These are phyloP conservation scores for Massospora cicadina DNA, from an alignment of 371 early-diverging fungal genomes.

Conservation along the genomic window DNA sequence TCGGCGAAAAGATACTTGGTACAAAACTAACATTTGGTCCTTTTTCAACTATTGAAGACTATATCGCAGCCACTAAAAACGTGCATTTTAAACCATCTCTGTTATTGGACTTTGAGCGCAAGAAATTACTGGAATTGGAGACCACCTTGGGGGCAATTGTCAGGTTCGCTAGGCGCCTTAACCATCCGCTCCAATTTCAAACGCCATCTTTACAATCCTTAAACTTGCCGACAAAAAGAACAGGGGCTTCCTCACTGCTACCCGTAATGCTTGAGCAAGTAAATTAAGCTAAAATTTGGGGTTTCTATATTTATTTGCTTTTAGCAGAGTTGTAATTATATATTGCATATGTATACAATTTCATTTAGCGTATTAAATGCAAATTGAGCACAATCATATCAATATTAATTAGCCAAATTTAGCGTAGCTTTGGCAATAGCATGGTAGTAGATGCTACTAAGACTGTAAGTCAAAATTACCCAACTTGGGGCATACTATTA, in stretches of 20 bases:
- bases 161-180: conserved; percentile 24
- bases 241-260: neutral
- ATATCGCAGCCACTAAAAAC: conserved; percentile 25
- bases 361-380: too few relatives aligned
- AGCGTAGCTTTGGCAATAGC: too few relatives aligned
- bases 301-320: too few relatives aligned
- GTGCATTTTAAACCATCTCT: conserved; percentile 45
- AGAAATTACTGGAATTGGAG: conserved; percentile 40
- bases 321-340: too few relatives aligned
- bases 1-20: conserved; percentile 25
- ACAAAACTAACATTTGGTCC: conserved; percentile 17
- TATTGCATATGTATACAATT: too few relatives aligned
- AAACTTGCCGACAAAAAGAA: conserved; percentile 4
- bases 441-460: too few relatives aligned
- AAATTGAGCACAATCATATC: too few relatives aligned
- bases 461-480: too few relatives aligned
- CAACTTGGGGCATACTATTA: too few relatives aligned
- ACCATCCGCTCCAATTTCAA: neutral
- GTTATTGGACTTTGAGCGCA: conserved; percentile 39
- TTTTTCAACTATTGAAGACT: conserved; percentile 21
- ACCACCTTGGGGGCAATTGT: conserved; percentile 43
- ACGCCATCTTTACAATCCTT: neutral
- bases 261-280: too few relatives aligned
- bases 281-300: too few relatives aligned
- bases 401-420: too few relatives aligned